Conservation (phyloP, 2,329 filamentous ascomycete species). For the Arachnomyces sp. region DNA sequence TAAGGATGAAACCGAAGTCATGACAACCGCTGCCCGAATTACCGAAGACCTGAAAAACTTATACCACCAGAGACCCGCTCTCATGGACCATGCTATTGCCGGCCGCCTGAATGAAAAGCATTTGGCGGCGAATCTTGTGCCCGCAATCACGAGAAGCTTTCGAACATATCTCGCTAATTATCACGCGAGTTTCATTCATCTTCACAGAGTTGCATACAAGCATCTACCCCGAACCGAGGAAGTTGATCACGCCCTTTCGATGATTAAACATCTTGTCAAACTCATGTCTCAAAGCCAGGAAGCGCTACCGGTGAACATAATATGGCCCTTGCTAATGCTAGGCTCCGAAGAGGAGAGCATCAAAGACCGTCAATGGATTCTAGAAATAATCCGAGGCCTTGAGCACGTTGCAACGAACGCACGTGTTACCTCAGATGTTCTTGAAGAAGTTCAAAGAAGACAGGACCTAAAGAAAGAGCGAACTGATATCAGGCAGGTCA, state of each 20-base stretch:
- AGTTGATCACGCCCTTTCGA: constrained; percentile 40
- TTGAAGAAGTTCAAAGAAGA: constrained; percentile 31
- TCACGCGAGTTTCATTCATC: constrained; percentile 49
- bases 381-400: constrained; percentile 38
- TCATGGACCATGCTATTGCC: constrained; percentile 51
- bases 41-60: constrained; percentile 44
- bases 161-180: constrained; percentile 51
- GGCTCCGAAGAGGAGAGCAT: constrained; percentile 48
- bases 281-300: constrained; percentile 41
- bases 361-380: constrained; percentile 46
- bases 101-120: constrained; percentile 44
- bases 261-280: constrained; percentile 42
- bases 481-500: constrained; percentile 33
- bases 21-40: constrained; percentile 47
- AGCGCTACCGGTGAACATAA: constrained; percentile 48
- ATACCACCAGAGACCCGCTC: constrained; percentile 44
- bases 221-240: constrained; percentile 47
- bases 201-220: constrained; percentile 52
- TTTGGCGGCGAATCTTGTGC: constrained; percentile 43
- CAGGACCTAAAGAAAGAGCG: constrained; percentile 30
- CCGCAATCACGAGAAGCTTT: constrained; percentile 47
- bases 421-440: constrained; percentile 31
- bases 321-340: constrained; percentile 52
- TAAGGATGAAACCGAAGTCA: constrained; percentile 52
- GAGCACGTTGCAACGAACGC: constrained; percentile 35